Percentiles rank a stretch among this genome's conserved stretches.
Evolutionary conservation across 371 early-diverging fungal genomes (phyloP).

Genomic region (Aphelidium insulamus): DNA sequence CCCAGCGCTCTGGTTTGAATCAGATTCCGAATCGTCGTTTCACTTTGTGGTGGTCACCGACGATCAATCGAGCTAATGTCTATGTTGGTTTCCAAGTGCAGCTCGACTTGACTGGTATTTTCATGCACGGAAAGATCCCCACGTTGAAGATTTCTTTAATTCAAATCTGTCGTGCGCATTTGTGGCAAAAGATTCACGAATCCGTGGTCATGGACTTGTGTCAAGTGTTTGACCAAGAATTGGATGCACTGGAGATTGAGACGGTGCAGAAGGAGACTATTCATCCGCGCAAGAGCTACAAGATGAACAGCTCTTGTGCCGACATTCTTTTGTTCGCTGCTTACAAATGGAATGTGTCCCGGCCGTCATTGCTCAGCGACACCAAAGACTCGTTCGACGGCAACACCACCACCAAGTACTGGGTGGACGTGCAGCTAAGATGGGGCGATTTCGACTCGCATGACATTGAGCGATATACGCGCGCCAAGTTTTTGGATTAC

Average conservation of each 20-base stretch:
- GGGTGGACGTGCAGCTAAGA: slow-evolving; percentile 94
- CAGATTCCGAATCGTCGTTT: slow-evolving; percentile 99
- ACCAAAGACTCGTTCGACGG: slow-evolving; percentile 82
- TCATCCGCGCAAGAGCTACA: slow-evolving; percentile 96
- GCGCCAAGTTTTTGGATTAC: slow-evolving; percentile 94
- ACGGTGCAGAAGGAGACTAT: slow-evolving; percentile 97
- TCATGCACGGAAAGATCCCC: slow-evolving; percentile 99
- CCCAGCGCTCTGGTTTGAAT: slow-evolving; percentile 93
- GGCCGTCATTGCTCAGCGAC: slow-evolving; percentile 76
- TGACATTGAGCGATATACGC: slow-evolving; percentile 93
- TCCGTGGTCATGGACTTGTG: slow-evolving; percentile 77
- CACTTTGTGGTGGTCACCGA: slow-evolving; percentile 99
- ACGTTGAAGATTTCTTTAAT: slow-evolving; percentile 96
- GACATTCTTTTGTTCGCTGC: slow-evolving; percentile 90
- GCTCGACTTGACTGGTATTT: slow-evolving; percentile 96
- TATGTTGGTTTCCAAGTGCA: slow-evolving; percentile 99
- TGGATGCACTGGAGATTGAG: slow-evolving; percentile 92
- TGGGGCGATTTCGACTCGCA: slow-evolving; percentile 99
- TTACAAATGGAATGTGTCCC: slow-evolving; percentile 91
- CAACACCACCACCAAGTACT: slow-evolving; percentile 86
- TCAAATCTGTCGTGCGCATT: slow-evolving; percentile 96
- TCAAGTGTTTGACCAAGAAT: slow-evolving; percentile 93
- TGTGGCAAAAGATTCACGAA: slow-evolving; percentile 99
- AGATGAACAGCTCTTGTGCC: slow-evolving; percentile 80
- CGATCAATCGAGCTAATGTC: slow-evolving; percentile 93